phyloP scores from a whole-genome alignment of 225 moss, liverwort and hornwort genomes.

The Polytrichum formosum region DNA sequence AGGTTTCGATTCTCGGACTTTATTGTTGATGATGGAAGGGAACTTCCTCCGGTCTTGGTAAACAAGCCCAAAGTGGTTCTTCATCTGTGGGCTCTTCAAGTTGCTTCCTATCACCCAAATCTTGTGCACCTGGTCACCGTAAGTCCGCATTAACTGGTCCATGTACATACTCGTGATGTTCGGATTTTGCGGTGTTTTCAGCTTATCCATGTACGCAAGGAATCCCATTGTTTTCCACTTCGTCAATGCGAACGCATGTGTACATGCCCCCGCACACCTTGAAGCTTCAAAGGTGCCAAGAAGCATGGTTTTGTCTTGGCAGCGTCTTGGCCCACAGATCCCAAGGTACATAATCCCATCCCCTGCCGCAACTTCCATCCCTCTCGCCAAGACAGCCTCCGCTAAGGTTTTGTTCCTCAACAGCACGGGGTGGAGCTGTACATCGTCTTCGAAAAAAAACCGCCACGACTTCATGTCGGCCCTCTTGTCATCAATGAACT shows the following conservation, averaged over 20 bases:
- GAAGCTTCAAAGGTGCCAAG: conserved; percentile 22
- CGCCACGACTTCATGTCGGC: conserved; percentile 37
- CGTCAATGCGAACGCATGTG: conserved; percentile 56
- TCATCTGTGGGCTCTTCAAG: conserved; percentile 32
- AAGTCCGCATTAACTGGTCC: conserved; percentile 42
- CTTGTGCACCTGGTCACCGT: conserved; percentile 41
- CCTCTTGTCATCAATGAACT: conserved; percentile 31
- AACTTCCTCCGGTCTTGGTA: conserved; percentile 46
- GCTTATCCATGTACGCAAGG: conserved; percentile 25
- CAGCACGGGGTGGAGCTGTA: conserved; percentile 41
- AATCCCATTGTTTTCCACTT: conserved; percentile 41
- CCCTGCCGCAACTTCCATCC: conserved; percentile 38
- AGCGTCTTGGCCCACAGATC: conserved; percentile 36
- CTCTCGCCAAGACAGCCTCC: conserved; percentile 19
- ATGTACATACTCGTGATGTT: conserved; percentile 27
- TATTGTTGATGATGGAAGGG: conserved; percentile 41
- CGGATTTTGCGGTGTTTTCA: conserved; percentile 6
- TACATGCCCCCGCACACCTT: conserved; percentile 53
- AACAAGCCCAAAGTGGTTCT: conserved; percentile 42
- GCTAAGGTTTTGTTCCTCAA: conserved; percentile 14
- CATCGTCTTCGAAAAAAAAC: conserved; percentile 59
- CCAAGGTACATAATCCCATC: conserved; percentile 54
- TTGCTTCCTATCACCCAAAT: conserved; percentile 57
- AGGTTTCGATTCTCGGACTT: not conserved
- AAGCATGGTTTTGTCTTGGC: conserved; percentile 25